A percentile compares a stretch with the other conserved stretches of the same genome.
Conservation (phyloP, 257 asterid genomes). For the Cordia subcordata region DNA sequence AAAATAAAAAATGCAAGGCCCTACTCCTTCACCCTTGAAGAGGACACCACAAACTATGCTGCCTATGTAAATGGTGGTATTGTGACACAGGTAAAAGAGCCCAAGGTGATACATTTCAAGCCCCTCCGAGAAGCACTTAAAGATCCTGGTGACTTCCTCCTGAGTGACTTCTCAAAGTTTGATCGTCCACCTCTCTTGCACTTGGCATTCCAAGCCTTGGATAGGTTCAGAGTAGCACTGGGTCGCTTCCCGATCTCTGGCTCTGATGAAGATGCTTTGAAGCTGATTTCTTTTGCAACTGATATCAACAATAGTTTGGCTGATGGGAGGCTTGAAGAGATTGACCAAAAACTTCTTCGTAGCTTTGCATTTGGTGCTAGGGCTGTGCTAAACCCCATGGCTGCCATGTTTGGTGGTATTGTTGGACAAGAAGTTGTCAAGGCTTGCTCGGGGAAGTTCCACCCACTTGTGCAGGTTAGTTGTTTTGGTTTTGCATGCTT, state of each 20-base stretch:
- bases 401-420: slow-evolving; percentile 59
- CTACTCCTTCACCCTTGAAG: slow-evolving; percentile 37
- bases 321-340: slow-evolving; percentile 34
- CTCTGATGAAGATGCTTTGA: slow-evolving; percentile 39
- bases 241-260: slow-evolving; percentile 48
- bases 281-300: slow-evolving; percentile 15
- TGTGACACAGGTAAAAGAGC: slow-evolving; percentile 46
- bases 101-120: slow-evolving; percentile 40
- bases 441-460: slow-evolving; percentile 56
- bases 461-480: slow-evolving; percentile 48
- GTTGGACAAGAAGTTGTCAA: slow-evolving; percentile 57
- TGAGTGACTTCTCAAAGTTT: slow-evolving; percentile 43
- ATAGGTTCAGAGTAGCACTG: slow-evolving; percentile 30
- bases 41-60: slow-evolving; percentile 34
- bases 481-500: neutral
- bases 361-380: slow-evolving; percentile 39
- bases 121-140: slow-evolving; percentile 35
- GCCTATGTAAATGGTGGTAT: slow-evolving; percentile 43
- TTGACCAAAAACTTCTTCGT: slow-evolving; percentile 36
- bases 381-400: slow-evolving; percentile 52
- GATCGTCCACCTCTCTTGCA: slow-evolving; percentile 48
- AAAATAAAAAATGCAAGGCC: slow-evolving; percentile 34
- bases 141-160: slow-evolving; percentile 49
- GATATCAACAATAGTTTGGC: slow-evolving; percentile 22
- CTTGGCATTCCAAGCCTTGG: slow-evolving; percentile 46